Base-by-base conservation (phyloP, 768 basidiomycete genomes). In the Tricholoma hemisulphureum region DNA sequence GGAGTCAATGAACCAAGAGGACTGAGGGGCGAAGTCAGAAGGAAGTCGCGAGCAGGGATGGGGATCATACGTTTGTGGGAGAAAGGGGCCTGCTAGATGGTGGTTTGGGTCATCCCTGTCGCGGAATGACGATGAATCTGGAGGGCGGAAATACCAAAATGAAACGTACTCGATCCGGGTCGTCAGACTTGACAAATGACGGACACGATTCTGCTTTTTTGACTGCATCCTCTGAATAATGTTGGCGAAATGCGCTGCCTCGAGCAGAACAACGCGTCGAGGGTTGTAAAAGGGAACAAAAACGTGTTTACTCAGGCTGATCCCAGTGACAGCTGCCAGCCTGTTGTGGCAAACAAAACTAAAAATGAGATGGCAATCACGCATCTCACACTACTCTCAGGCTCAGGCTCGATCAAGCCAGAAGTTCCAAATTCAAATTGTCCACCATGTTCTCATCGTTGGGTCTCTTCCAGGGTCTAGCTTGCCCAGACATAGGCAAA, bases 381-480 rank as follows among this genome's bases (percentile, higher is more conserved):
- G 10, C 29, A 31, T 31, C n/a, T n/a, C n/a, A n/a, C n/a, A n/a
- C n/a, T n/a, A n/a, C n/a, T n/a, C n/a, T n/a, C n/a, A n/a, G n/a
- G n/a, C n/a, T n/a, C n/a, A n/a, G n/a, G n/a, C n/a, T n/a, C n/a
- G n/a, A n/a, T n/a, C n/a, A n/a, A n/a, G n/a, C n/a, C n/a, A n/a
- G n/a, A n/a, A n/a, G n/a, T n/a, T n/a, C n/a, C n/a, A n/a, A n/a
- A n/a, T n/a, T n/a, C n/a, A n/a, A n/a, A n/a, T n/a, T n/a, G n/a
- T n/a, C 49, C 20, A 26, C 46, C 56, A 89, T 92, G 91, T 91
- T 93, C 67, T 79, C 86, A 26, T 73, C 80, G 3, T 68, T 80
- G 4, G 77, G 79, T 7, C 77, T 86, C 18, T 91, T 92, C 69
- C 79, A 77, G 23, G 69, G 73, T 4, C 62, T 87, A 10, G 68